These are phyloP conservation scores for Naganishia randhawae DNA, from an alignment of 768 basidiomycete genomes.

Conservation along the genomic window DNA sequence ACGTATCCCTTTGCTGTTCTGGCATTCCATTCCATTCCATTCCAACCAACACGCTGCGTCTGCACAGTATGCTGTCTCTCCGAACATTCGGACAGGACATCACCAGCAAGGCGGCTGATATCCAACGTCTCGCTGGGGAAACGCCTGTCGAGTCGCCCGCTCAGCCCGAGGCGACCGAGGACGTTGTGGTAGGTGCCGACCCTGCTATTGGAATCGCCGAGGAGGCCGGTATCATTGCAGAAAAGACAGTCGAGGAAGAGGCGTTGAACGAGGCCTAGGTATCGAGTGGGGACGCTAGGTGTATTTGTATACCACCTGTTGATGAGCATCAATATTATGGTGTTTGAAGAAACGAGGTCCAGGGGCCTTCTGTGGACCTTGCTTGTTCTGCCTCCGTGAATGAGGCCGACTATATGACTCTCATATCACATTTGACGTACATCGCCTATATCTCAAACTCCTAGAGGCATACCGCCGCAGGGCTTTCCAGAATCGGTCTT, in stretches of 20 bases:
- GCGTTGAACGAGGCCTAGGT: slow-evolving; percentile 28
- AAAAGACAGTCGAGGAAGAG: slow-evolving; percentile 32
- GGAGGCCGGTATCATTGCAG: slow-evolving; percentile 17
- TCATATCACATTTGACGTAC: no score
- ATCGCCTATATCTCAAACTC: no score
- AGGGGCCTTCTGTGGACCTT: no score
- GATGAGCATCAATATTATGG: neutral
- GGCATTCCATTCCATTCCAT: neutral
- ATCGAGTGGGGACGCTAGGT: neutral
- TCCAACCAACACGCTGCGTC: neutral
- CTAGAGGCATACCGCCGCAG: no score
- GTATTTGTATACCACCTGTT: neutral
- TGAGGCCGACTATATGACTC: no score
- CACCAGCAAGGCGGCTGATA: slow-evolving; percentile 29
- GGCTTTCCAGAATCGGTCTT: no score
- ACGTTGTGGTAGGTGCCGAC: slow-evolving; percentile 27
- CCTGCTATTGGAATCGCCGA: slow-evolving; percentile 27
- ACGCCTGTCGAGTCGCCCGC: slow-evolving; percentile 3
- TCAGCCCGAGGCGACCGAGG: slow-evolving; percentile 27
- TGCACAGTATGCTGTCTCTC: slow-evolving; percentile 71
- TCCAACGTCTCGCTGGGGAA: slow-evolving; percentile 3
- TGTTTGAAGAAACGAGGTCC: neutral
- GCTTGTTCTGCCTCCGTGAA: no score
- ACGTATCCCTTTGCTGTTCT: slow-evolving; percentile 30
- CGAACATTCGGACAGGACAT: slow-evolving; percentile 75